Evolutionary conservation across 179 eudicot genomes (phyloP).

Genomic region (Spergularia azorica): DNA sequence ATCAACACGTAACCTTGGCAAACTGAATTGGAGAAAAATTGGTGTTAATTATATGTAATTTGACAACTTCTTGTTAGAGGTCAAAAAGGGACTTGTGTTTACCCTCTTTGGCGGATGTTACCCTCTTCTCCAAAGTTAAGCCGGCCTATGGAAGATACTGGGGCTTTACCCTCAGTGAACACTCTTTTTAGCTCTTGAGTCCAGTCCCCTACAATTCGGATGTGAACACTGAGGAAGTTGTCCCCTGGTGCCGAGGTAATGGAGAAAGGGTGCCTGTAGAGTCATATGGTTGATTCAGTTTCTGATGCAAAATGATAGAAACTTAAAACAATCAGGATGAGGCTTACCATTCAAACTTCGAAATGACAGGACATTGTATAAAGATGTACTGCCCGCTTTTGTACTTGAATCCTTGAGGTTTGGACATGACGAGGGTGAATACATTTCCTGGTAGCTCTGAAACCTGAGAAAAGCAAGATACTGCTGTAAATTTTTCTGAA

Average conservation of each 20-base stretch:
- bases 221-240: conserved; percentile 79
- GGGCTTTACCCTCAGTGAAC: conserved; percentile 52
- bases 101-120: conserved; percentile 59
- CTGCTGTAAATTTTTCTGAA: background rate
- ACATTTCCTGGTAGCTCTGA: conserved; percentile 85
- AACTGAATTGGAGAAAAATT: conserved; percentile 42
- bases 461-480: conserved; percentile 43
- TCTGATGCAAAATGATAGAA: conserved; percentile 9
- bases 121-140: conserved; percentile 56
- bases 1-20: conserved; percentile 77
- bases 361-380: conserved; percentile 77
- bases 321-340: background rate
- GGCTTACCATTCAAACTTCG: conserved; percentile 81
- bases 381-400: conserved; percentile 90
- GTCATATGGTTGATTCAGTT: conserved; percentile 8
- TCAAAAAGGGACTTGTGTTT: conserved; percentile 19
- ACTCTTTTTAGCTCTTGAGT: conserved; percentile 71
- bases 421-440: conserved; percentile 66
- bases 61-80: background rate
- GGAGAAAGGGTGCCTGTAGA: conserved; percentile 89
- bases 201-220: conserved; percentile 87
- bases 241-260: conserved; percentile 94
- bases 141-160: conserved; percentile 66
- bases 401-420: conserved; percentile 81
- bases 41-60: conserved; percentile 2